Conservation (phyloP, 2,329 filamentous ascomycete species). For the Leptographium wingfieldii region DNA sequence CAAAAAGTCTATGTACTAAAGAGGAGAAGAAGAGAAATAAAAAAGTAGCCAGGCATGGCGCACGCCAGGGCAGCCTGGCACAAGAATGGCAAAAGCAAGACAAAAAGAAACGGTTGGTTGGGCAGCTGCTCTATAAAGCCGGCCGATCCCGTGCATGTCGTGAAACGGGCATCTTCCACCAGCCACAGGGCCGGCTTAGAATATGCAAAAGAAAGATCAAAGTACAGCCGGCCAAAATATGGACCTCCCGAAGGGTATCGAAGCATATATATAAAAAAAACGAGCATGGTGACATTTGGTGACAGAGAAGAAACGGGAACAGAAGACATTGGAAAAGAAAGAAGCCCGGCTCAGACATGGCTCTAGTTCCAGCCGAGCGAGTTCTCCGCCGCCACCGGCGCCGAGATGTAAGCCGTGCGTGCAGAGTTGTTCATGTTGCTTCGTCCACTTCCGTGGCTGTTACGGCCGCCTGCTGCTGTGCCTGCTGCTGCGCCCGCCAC, state of each 20-base stretch:
- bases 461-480: slow-evolving; percentile 35
- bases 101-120: slow-evolving; percentile 7
- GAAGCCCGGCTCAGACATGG: neutral
- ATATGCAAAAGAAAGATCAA: slow-evolving; percentile 6
- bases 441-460: slow-evolving; percentile 45
- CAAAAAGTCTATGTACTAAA: slow-evolving; percentile 4
- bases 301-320: neutral
- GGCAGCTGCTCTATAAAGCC: slow-evolving; percentile 5
- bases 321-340: neutral
- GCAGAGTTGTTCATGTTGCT: slow-evolving; percentile 40
- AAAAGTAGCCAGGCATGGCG: neutral
- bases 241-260: slow-evolving; percentile 31
- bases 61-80: neutral
- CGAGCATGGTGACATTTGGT: neutral
- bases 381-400: slow-evolving; percentile 86
- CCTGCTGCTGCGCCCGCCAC: slow-evolving; percentile 30
- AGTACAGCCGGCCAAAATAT: slow-evolving; percentile 15
- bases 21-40: slow-evolving; percentile 6
- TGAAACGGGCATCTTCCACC: slow-evolving; percentile 4
- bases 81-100: slow-evolving; percentile 7
- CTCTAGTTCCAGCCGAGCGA: slow-evolving; percentile 86
- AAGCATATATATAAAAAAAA: slow-evolving; percentile 19
- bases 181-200: neutral
- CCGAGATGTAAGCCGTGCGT: slow-evolving; percentile 60
- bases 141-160: slow-evolving; percentile 1